Percentiles rank a stretch among this genome's conserved stretches.
Evolutionary conservation across 2,329 filamentous ascomycete species (phyloP).

Genomic region (Laburnicola sp.): DNA sequence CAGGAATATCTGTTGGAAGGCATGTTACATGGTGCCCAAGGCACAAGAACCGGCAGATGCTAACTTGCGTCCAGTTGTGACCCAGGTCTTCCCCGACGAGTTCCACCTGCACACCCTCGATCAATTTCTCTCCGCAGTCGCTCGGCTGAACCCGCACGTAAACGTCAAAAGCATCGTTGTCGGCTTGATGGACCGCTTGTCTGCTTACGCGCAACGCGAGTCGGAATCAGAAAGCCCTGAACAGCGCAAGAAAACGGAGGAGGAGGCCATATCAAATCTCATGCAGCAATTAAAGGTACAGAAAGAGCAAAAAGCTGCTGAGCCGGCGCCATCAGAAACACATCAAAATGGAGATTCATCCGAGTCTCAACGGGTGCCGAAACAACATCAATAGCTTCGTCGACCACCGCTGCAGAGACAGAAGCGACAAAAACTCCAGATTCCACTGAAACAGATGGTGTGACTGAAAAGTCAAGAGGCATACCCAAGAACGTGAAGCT

Average conservation of each 20-base stretch:
- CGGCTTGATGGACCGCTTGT: conserved; percentile 93
- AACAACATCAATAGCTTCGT: conserved; percentile 34
- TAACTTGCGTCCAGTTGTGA: conserved; percentile 70
- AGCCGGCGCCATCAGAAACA: conserved; percentile 19
- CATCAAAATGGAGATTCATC: conserved; percentile 44
- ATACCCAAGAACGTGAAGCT: conserved; percentile 81
- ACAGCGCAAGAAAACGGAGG: conserved; percentile 75
- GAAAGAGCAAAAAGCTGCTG: conserved; percentile 56
- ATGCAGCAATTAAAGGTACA: conserved; percentile 76
- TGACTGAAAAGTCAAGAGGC: conserved; percentile 53
- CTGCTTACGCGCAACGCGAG: conserved; percentile 91
- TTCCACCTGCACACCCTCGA: conserved; percentile 97
- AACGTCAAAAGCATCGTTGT: conserved; percentile 98
- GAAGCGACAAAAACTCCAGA: conserved; percentile 42
- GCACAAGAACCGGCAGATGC: conserved; percentile 4
- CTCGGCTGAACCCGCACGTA: conserved; percentile 90
- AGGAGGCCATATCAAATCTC: conserved; percentile 77
- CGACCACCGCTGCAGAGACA: conserved; percentile 31
- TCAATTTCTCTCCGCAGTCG: conserved; percentile 90
- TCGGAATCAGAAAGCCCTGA: conserved; percentile 70
- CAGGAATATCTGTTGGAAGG: conserved; percentile 95
- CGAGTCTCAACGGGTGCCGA: conserved; percentile 32
- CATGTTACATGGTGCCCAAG: conserved; percentile 28
- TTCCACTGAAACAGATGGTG: conserved; percentile 47
- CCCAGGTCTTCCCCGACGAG: conserved; percentile 97